phyloP scores from a whole-genome alignment of 73 alveolate species.

The Tetrahymena malaccensis region DNA sequence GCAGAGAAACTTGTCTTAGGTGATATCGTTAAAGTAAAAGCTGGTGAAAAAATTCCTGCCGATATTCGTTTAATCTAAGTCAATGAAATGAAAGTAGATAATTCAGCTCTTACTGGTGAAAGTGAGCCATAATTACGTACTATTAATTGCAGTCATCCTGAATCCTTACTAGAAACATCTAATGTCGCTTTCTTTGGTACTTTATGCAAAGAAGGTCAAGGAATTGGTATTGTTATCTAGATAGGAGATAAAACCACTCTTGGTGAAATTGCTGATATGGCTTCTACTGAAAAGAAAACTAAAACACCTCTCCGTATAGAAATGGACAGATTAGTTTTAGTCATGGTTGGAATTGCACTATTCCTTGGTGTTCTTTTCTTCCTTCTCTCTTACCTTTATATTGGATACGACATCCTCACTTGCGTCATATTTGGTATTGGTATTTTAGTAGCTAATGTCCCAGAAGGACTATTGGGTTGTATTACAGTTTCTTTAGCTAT shows the following conservation, averaged over 20 bases:
- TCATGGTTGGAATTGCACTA: slow-evolving; percentile 86
- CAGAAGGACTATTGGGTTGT: slow-evolving; percentile 86
- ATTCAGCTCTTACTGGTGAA: slow-evolving; percentile 96
- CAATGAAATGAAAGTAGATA: slow-evolving; percentile 84
- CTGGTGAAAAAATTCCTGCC: slow-evolving; percentile 97
- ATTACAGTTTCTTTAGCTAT: slow-evolving; percentile 85
- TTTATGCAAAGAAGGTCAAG: slow-evolving; percentile 86
- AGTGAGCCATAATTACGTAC: slow-evolving; percentile 56
- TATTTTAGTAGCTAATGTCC: slow-evolving; percentile 85
- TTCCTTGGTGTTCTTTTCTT: slow-evolving; percentile 79
- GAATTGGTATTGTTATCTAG: slow-evolving; percentile 80
- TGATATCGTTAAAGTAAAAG: slow-evolving; percentile 76
- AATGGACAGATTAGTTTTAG: slow-evolving; percentile 80
- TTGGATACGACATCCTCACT: background rate
- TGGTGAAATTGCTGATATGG: slow-evolving; percentile 92
- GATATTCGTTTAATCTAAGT: slow-evolving; percentile 80
- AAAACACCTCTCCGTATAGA: slow-evolving; percentile 87
- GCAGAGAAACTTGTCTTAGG: slow-evolving; percentile 89
- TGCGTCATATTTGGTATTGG: slow-evolving; percentile 65
- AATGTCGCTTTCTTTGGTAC: slow-evolving; percentile 89
- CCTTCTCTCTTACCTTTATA: slow-evolving; percentile 52
- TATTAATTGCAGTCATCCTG: slow-evolving; percentile 56
- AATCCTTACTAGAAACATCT: slow-evolving; percentile 78
- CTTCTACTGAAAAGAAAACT: slow-evolving; percentile 71
- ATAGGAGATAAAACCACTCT: slow-evolving; percentile 90